Percentiles rank a stretch among this genome's conserved stretches.
phyloP scores from a whole-genome alignment of 1,284 basidiomycete genomes.

The Ustanciosporium gigantosporum region DNA sequence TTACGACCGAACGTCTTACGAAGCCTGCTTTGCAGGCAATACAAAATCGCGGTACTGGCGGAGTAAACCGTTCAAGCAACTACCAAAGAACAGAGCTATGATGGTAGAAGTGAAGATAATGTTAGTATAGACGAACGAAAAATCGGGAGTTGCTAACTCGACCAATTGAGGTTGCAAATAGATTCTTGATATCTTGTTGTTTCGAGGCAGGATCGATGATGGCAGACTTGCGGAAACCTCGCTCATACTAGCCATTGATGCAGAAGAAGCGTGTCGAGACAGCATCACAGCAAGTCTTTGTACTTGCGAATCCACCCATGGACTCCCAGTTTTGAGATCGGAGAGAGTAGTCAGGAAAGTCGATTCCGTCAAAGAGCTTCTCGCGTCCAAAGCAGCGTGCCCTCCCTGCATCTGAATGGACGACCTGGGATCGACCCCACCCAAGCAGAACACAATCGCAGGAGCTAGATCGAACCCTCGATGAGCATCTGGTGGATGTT shows the following conservation, averaged over 20 bases:
- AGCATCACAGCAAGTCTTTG: background rate
- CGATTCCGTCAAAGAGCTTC: no score
- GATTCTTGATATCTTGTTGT: constrained; percentile 64
- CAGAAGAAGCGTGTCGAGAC: background rate
- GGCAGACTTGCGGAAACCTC: no score
- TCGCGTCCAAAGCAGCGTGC: background rate
- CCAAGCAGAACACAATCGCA: constrained; percentile 62
- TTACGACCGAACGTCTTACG: no score
- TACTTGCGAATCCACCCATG: no score
- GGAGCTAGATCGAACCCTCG: constrained; percentile 89
- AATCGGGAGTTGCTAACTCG: constrained; percentile 92
- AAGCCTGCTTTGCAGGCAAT: no score
- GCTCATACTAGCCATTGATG: background rate
- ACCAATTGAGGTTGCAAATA: constrained; percentile 82
- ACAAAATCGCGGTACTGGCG: constrained; percentile 69
- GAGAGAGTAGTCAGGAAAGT: no score
- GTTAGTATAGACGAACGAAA: constrained; percentile 99
- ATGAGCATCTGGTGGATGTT: constrained; percentile 93
- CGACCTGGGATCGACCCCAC: constrained; percentile 2
- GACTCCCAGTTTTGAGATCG: no score
- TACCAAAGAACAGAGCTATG: constrained; percentile 85
- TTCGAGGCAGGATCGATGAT: constrained; percentile 4
- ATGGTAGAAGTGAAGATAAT: constrained; percentile 65
- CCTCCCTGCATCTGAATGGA: background rate
- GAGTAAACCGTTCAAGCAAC: constrained; percentile 82